Percentiles rank a stretch among this genome's conserved stretches.
These are phyloP conservation scores for Paraconiothyrium sp. DNA, from an alignment of 2,329 filamentous ascomycete genomes.

Conservation along the genomic window DNA sequence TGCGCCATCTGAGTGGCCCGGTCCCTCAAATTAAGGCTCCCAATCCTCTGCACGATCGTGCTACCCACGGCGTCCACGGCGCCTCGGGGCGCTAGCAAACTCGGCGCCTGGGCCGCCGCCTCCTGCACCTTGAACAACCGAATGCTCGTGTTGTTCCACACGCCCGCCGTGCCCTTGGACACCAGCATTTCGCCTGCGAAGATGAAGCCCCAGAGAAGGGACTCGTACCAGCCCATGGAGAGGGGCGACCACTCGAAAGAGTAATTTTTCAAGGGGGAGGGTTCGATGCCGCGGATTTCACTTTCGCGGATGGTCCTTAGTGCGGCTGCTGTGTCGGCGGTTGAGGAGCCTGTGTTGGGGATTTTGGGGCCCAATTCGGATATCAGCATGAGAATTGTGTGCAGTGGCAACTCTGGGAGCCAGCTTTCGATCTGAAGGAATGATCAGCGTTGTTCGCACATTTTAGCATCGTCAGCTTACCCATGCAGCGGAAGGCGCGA, in stretches of 20 bases:
- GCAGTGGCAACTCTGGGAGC: conserved; percentile 89
- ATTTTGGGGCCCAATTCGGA: conserved; percentile 63
- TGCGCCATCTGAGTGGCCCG: conserved; percentile 33
- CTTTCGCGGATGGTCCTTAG: conserved; percentile 66
- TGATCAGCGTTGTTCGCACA: conserved; percentile 29
- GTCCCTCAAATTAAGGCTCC: conserved; percentile 76
- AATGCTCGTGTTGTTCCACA: conserved; percentile 93
- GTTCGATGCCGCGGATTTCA: conserved; percentile 76
- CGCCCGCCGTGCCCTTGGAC: conserved; percentile 84
- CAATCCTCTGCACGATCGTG: conserved; percentile 87
- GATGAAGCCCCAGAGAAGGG: conserved; percentile 90
- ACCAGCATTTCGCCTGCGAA: conserved; percentile 91
- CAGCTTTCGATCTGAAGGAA: conserved; percentile 79
- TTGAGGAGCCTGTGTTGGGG: conserved; percentile 57
- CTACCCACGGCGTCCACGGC: conserved; percentile 94
- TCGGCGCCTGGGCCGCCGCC: conserved; percentile 80
- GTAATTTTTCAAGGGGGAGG: conserved; percentile 78
- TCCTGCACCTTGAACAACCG: conserved; percentile 91
- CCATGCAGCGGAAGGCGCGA: conserved; percentile 83
- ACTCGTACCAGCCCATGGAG: conserved; percentile 94
- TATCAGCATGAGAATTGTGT: conserved; percentile 83
- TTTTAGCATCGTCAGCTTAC: conserved; percentile 49
- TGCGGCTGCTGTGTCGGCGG: conserved; percentile 51
- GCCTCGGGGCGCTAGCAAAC: conserved; percentile 82
- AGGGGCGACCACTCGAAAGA: conserved; percentile 94